These are phyloP conservation scores for Sextonia rubra DNA, from an alignment of 164 flowering plant genomes.

Conservation along the genomic window DNA sequence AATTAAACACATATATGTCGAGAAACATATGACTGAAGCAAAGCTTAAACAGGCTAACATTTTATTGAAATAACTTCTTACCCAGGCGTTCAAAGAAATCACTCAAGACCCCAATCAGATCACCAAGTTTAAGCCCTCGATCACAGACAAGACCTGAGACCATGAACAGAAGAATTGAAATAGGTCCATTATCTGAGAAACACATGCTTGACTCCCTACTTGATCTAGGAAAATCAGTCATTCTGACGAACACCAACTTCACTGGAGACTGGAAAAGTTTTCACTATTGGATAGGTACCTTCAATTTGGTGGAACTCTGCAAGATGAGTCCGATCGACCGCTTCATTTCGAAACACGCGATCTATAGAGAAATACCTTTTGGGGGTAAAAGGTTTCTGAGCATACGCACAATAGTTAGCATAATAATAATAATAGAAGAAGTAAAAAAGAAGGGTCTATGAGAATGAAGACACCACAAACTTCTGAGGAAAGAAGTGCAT, in stretches of 20 bases:
- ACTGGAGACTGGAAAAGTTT: background rate
- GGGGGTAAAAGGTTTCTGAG: constrained; percentile 74
- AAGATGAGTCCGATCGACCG: constrained; percentile 97
- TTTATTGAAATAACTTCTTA: constrained; percentile 15
- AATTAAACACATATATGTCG: background rate
- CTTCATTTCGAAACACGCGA: constrained; percentile 99
- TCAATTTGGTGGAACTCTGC: constrained; percentile 99
- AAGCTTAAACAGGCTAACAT: no score
- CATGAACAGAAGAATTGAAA: constrained; percentile 11
- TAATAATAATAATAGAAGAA: background rate
- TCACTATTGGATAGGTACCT: constrained; percentile 38
- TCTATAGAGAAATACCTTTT: constrained; percentile 83
- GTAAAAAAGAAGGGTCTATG: no score
- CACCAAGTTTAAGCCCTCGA: constrained; percentile 85
- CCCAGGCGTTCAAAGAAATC: constrained; percentile 91
- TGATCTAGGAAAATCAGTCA: background rate
- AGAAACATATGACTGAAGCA: background rate
- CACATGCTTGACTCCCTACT: background rate
- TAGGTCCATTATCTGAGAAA: constrained; percentile 8
- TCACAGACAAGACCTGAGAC: constrained; percentile 84
- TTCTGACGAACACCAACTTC: background rate
- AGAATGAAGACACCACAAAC: no score
- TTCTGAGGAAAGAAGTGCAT: no score
- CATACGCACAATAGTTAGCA: background rate
- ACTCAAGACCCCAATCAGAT: constrained; percentile 77